These are phyloP conservation scores for Cyathus striatus DNA, from an alignment of 768 basidiomycete genomes.

Conservation along the genomic window DNA sequence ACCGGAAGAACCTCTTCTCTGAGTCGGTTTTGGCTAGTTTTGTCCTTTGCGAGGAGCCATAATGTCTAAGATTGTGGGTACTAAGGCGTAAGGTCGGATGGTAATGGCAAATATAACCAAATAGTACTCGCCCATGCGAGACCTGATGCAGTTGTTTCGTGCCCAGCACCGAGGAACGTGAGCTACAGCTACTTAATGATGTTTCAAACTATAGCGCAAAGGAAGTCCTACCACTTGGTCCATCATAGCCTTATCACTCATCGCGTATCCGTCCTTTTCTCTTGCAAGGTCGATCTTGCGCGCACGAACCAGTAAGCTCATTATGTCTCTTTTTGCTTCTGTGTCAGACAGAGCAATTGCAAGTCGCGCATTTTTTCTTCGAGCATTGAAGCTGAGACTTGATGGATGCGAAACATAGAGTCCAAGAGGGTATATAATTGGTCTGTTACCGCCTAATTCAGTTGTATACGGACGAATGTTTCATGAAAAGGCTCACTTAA, in stretches of 20 bases:
- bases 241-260: constrained; percentile 32
- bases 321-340: constrained; percentile 32
- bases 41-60: constrained; percentile 50
- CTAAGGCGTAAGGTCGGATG: background rate
- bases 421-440: constrained; percentile 8
- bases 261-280: constrained; percentile 18
- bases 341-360: constrained; percentile 17
- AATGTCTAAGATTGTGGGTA: constrained; percentile 29
- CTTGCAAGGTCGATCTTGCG: constrained; percentile 20
- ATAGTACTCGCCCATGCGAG: constrained; percentile 36
- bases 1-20: constrained; percentile 47
- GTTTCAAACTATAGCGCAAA: no score
- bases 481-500: constrained; percentile 7
- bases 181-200: constrained; percentile 22
- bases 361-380: constrained; percentile 22
- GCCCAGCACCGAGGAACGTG: constrained; percentile 44
- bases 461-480: no score
- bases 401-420: constrained; percentile 25
- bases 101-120: background rate
- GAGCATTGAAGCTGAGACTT: constrained; percentile 26
- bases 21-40: constrained; percentile 41
- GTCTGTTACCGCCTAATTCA: constrained; percentile 1
- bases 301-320: constrained; percentile 32
- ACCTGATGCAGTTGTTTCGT: constrained; percentile 42
- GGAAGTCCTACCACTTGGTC: constrained; percentile 26